These are phyloP conservation scores for Sporothrix brunneoviolacea DNA, from an alignment of 2,329 filamentous ascomycete genomes.

Conservation along the genomic window DNA sequence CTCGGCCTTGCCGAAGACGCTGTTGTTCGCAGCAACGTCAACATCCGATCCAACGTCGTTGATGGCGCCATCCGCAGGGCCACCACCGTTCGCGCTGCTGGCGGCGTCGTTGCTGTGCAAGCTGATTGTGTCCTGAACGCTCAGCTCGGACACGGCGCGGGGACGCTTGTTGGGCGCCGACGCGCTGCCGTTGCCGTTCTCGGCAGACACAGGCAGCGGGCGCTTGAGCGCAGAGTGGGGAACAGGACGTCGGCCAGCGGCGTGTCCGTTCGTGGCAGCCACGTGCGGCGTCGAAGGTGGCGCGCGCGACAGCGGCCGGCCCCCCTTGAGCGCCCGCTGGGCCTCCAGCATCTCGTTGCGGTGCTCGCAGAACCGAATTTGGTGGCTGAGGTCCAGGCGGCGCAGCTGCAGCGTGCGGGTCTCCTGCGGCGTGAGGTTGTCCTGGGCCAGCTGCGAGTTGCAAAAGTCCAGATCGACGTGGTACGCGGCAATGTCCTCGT, in stretches of 20 bases:
- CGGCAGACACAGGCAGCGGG: neutral
- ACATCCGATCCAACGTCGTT: constrained; percentile 4
- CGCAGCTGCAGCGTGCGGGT: constrained; percentile 36
- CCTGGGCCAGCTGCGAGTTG: constrained; percentile 26
- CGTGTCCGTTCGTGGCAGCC: neutral
- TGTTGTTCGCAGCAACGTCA: constrained; percentile 5
- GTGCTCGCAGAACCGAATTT: constrained; percentile 37
- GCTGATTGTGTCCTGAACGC: constrained; percentile 16
- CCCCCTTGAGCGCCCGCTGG: constrained; percentile 11
- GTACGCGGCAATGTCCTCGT: constrained; percentile 37
- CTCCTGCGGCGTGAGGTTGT: constrained; percentile 35
- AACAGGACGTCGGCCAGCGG: neutral
- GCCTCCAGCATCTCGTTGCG: constrained; percentile 31
- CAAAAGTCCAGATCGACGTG: constrained; percentile 38
- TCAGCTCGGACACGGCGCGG: constrained; percentile 11
- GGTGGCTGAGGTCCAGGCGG: constrained; percentile 36
- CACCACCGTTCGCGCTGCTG: neutral
- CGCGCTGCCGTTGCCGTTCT: neutral
- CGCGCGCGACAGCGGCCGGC: constrained; percentile 8
- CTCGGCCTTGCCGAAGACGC: constrained; percentile 14
- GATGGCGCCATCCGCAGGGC: neutral
- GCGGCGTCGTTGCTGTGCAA: constrained; percentile 1
- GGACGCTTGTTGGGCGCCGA: constrained; percentile 1
- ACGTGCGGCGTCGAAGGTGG: neutral
- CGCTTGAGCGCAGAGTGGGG: neutral